These are phyloP conservation scores for Plectranthus barbatus DNA, from an alignment of 257 asterid genomes.

Conservation along the genomic window DNA sequence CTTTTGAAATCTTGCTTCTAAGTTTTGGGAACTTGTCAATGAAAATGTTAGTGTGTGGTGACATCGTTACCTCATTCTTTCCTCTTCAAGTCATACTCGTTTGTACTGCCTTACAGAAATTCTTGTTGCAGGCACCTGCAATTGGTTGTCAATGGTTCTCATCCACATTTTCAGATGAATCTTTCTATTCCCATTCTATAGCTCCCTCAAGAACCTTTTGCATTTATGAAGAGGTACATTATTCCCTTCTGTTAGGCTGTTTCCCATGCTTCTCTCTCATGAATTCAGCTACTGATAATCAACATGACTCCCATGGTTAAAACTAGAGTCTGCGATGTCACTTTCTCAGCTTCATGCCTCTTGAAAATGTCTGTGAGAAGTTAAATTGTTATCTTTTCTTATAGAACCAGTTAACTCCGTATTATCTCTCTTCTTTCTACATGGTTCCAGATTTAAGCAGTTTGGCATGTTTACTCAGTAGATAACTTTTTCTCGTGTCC, in stretches of 20 bases:
- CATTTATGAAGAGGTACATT: conserved; percentile 65
- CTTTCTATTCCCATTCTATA: conserved; percentile 48
- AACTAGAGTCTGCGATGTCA: background rate
- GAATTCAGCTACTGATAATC: conserved; percentile 6
- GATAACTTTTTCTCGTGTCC: background rate
- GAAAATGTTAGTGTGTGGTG: background rate
- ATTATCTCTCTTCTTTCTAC: background rate
- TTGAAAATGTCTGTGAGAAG: background rate
- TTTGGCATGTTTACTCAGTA: background rate
- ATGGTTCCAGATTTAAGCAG: background rate
- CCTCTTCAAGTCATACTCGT: background rate
- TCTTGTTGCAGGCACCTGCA: conserved; percentile 56
- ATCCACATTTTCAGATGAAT: conserved; percentile 35
- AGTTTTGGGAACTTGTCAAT: background rate
- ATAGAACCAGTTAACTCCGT: background rate
- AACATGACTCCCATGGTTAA: background rate
- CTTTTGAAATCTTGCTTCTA: background rate
- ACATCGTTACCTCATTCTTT: background rate
- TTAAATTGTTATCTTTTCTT: background rate
- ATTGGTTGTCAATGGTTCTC: conserved; percentile 93
- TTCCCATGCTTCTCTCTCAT: background rate
- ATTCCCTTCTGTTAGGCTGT: background rate
- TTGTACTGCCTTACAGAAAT: background rate
- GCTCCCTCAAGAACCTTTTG: conserved; percentile 90
- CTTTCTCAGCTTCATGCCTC: conserved; percentile 5